phyloP scores from a whole-genome alignment of 176 grass and related monocot species.

The Cenchrus fungigraminus region DNA sequence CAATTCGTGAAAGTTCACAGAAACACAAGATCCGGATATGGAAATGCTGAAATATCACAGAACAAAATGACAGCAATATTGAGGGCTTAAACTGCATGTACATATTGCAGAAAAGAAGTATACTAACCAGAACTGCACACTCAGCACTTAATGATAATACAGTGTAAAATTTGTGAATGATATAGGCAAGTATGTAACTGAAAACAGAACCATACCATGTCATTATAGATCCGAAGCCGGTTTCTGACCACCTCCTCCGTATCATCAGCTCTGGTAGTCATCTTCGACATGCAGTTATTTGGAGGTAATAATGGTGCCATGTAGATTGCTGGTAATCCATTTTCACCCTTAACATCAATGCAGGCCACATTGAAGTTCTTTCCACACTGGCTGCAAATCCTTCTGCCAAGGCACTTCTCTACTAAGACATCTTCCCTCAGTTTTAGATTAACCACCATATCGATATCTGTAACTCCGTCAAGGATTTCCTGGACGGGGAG shows the following conservation, averaged over 20 bases:
- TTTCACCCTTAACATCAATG: slow-evolving; percentile 77
- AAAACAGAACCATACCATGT: slow-evolving; percentile 63
- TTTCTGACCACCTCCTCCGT: slow-evolving; percentile 86
- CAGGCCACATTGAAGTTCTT: slow-evolving; percentile 87
- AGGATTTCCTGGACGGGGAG: slow-evolving; percentile 72
- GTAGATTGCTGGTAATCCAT: slow-evolving; percentile 78
- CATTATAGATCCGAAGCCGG: slow-evolving; percentile 73
- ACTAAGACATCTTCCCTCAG: slow-evolving; percentile 89
- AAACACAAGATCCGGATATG: neutral
- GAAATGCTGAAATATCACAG: neutral
- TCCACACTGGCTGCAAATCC: slow-evolving; percentile 83
- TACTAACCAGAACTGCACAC: neutral
- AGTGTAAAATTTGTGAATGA: neutral
- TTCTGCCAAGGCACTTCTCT: slow-evolving; percentile 94
- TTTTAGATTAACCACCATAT: slow-evolving; percentile 97
- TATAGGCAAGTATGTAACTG: neutral
- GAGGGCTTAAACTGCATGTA: neutral
- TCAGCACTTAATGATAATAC: neutral
- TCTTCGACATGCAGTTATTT: slow-evolving; percentile 75
- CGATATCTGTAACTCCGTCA: slow-evolving; percentile 79
- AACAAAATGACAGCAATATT: neutral
- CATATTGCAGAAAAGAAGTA: neutral
- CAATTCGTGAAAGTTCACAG: neutral
- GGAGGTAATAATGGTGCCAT: slow-evolving; percentile 88
- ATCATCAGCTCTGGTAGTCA: slow-evolving; percentile 85